Base-by-base conservation (phyloP, 495 filamentous ascomycete genomes). In the Annulohypoxylon stygium region DNA sequence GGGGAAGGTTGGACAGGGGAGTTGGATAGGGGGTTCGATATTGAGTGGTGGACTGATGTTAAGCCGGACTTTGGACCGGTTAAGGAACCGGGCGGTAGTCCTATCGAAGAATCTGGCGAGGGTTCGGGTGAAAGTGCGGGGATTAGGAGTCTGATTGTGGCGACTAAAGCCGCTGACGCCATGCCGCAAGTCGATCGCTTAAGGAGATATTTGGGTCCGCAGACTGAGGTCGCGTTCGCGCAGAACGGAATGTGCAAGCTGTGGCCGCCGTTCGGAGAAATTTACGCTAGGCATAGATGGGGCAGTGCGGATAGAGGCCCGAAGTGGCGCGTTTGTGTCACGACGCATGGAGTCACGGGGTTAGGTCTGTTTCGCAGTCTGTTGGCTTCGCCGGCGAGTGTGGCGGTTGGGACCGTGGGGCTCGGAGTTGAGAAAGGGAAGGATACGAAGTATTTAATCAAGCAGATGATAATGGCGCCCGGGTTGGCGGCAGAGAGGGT, bases 241-340 rank as follows among this genome's bases (percentile, higher is more conserved):
- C 94, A 97, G 73, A 97, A 97, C 69, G 94, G 93, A 18, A 91
- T 97, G 90, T 94, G 80, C 65, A 77, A 85, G 61, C 75, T 86
- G 6, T 81, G 94, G 55, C 95, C 94, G 73, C 88, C 92, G 4
- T 83, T 93, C 70, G 81, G 81, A 6, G 65, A 67, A 6, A 30
- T 58, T 9, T 83, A 83, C 58, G 73, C 71, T 16, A 41, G 25
- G 3, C 57, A 69, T 30, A 70, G 80, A 16, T 81, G 75, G 37
- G 66, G 66, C 11, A 81, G 74, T 0, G 83, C 90, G 20, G 92
- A 91, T 8, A 82, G 90, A 20, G 92, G 91, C 8, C 83, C 89
- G 41, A 93, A 90, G 69, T 87, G 95, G 76, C 45, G 80, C 30
- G 80, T 89, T 14, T 91, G 92, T 10, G 87, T 97, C 59, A 86